phyloP scores from a whole-genome alignment of 2,329 filamentous ascomycete genomes.

The Metarhizium anisopliae region DNA sequence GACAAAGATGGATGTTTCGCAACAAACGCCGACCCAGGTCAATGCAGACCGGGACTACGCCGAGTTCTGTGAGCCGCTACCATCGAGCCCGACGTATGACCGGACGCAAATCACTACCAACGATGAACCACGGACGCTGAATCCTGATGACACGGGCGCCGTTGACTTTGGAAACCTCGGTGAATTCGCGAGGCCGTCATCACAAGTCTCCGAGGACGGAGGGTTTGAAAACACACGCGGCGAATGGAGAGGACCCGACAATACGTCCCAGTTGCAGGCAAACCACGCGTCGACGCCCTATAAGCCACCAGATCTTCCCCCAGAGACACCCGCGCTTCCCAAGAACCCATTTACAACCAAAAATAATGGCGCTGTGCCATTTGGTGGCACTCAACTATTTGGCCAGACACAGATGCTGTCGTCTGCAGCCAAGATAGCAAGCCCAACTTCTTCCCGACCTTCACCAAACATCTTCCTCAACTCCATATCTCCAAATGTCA shows the following conservation, averaged over 20 bases:
- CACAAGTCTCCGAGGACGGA: slow-evolving; percentile 32
- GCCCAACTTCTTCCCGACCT: slow-evolving; percentile 49
- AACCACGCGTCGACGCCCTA: slow-evolving; percentile 21
- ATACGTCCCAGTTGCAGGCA: slow-evolving; percentile 23
- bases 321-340: slow-evolving; percentile 41
- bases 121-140: slow-evolving; percentile 27
- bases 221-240: slow-evolving; percentile 29
- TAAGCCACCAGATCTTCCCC: slow-evolving; percentile 17
- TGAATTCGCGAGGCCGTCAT: slow-evolving; percentile 26
- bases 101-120: slow-evolving; percentile 18
- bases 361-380: slow-evolving; percentile 22
- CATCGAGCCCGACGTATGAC: slow-evolving; percentile 17
- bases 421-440: slow-evolving; percentile 38
- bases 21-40: slow-evolving; percentile 45
- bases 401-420: slow-evolving; percentile 44
- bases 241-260: slow-evolving; percentile 27
- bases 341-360: slow-evolving; percentile 38
- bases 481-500: slow-evolving; percentile 35
- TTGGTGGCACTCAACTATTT: slow-evolving; percentile 42
- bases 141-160: slow-evolving; percentile 40
- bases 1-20: slow-evolving; percentile 34
- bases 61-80: slow-evolving; percentile 25
- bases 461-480: slow-evolving; percentile 40
- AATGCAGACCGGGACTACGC: slow-evolving; percentile 50
- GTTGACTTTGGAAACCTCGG: slow-evolving; percentile 35